Conservation (phyloP, 345 rosid species). For the Gossypium anomalum region DNA sequence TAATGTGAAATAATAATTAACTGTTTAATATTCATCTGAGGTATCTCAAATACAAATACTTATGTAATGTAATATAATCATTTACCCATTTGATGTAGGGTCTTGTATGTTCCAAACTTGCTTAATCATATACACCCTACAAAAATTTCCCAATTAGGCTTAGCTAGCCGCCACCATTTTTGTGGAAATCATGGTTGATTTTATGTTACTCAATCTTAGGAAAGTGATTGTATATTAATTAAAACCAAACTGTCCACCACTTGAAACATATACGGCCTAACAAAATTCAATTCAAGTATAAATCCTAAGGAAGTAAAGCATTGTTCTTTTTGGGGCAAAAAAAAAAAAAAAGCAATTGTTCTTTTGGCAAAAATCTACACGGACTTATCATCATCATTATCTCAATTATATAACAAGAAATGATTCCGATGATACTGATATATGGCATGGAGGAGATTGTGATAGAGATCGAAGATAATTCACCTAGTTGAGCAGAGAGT, state of each 20-base stretch:
- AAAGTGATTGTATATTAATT: neutral
- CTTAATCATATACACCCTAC: neutral
- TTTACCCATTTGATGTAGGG: neutral
- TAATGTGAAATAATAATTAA: no score
- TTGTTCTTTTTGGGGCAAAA: neutral
- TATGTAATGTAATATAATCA: no score
- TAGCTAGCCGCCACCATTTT: neutral
- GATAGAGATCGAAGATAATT: no score
- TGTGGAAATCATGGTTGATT: slow-evolving; percentile 10
- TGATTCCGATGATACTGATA: no score
- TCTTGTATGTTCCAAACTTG: neutral
- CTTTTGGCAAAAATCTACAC: neutral
- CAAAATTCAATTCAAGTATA: slow-evolving; percentile 13
- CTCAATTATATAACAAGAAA: neutral
- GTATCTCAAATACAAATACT: no score
- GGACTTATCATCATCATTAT: neutral
- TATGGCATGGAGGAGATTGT: no score
- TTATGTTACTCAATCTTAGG: slow-evolving; percentile 3
- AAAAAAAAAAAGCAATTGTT: slow-evolving; percentile 12
- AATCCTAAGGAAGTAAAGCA: slow-evolving; percentile 22
- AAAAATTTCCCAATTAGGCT: neutral
- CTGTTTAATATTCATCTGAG: no score
- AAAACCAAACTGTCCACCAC: slow-evolving; percentile 3
- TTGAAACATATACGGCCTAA: neutral
- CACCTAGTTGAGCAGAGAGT: no score